A percentile compares a stretch with the other conserved stretches of the same genome.
These are phyloP conservation scores for Phalaenopsis hybrid DNA, from an alignment of 116 monocot species.

Conservation along the genomic window DNA sequence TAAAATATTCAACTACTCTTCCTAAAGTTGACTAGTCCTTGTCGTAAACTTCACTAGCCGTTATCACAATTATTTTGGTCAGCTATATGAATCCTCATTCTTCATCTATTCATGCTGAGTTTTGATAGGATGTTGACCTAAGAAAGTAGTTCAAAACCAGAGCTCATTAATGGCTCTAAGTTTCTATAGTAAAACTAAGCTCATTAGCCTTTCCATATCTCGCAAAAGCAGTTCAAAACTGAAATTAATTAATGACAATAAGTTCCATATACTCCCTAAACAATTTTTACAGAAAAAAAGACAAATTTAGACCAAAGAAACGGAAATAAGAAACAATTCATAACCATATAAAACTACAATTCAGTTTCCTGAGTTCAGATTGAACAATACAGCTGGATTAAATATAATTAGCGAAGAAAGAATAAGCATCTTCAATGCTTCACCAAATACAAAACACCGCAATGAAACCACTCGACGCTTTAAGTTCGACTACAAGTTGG, in stretches of 20 bases:
- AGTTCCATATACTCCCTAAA: not conserved
- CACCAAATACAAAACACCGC: not conserved
- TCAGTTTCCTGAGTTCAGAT: not conserved
- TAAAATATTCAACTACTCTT: not conserved
- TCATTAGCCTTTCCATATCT: not conserved
- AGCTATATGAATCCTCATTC: not conserved
- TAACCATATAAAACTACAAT: not conserved
- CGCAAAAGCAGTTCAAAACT: not conserved
- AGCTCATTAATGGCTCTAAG: not conserved
- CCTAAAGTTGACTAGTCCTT: not conserved
- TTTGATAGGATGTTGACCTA: not conserved
- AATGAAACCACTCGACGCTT: not conserved
- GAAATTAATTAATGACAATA: not conserved
- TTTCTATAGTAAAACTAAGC: not conserved
- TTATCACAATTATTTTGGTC: not conserved
- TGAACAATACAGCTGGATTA: not conserved
- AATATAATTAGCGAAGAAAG: not conserved
- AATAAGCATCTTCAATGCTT: not conserved
- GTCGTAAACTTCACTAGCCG: not conserved
- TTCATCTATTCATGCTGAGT: not conserved
- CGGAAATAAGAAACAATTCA: not conserved
- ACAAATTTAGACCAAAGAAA: not conserved
- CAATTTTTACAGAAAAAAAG: not conserved
- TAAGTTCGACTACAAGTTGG: not conserved
- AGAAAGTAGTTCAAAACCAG: not conserved